Base-by-base conservation (phyloP, 2,329 filamentous ascomycete species). In the Nannizziopsis arthrosporioides region DNA sequence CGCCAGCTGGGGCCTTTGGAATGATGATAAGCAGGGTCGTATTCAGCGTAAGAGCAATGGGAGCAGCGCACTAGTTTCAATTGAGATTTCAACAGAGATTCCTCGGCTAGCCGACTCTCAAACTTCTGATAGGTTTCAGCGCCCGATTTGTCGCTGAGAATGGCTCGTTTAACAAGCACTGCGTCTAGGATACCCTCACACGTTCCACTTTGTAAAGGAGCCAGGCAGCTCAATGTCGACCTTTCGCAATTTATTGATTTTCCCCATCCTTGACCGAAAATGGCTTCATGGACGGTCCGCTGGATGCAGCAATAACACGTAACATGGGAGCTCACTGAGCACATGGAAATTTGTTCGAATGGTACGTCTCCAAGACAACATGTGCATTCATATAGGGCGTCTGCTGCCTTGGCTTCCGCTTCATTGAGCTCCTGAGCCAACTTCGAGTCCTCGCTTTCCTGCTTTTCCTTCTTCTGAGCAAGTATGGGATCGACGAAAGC, bases 241-340 rank as follows among this genome's bases (percentile, higher is more conserved):
- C 74, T 78, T 50, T 80, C 74, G 22, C 78, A 66, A 60, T 92
- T 77, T 56, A 95, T 82, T 57, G 79, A 92, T 51, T 84, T 81
- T 43, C 80, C 77, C 86, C 90, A 95, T 45, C 86, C 86, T 63
- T 96, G 92, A 0, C 92, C 92, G 61, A 94, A 96, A 0, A 96
- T 71, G 1, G 89, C 88, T 62, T 96, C 90, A 43, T 82, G 84
- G 51, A 90, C 76, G 9, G 88, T 82, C 54, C 84, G 80, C 54
- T 82, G 82, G 44, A 96, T 81, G 64, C 92, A 96, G 40, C 78
- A 77, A 65, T 89, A 66, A 53, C 71, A 73, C 32, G 72, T 69
- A n/a, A 69, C 56, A 57, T 73, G 71, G 18, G 56, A 57, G 42
- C 60, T 58, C 9, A 59, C 57, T 11, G 69, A 70, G 55, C 71